Evolutionary conservation across 495 filamentous ascomycete species (phyloP).

Genomic region (Penicillium waksmanii): DNA sequence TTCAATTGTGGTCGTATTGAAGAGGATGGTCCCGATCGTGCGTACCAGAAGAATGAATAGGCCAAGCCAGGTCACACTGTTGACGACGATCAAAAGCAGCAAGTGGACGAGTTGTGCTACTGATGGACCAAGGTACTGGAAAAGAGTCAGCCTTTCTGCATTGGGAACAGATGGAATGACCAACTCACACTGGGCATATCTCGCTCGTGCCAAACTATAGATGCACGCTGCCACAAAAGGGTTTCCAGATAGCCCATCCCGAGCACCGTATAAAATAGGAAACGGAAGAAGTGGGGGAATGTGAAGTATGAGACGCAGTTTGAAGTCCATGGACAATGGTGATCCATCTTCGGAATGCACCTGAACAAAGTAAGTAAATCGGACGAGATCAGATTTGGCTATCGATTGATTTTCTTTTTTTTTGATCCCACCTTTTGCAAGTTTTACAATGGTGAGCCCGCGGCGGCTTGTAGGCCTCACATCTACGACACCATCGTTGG

Average conservation of each 20-base stretch:
- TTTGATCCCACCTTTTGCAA: constrained; percentile 63
- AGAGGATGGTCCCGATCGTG: constrained; percentile 58
- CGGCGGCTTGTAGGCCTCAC: constrained; percentile 78
- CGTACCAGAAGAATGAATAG: constrained; percentile 67
- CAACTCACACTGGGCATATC: constrained; percentile 66
- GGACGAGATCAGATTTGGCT: not conserved
- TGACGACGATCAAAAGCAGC: constrained; percentile 63
- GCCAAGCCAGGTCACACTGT: constrained; percentile 65
- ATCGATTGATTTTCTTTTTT: not conserved
- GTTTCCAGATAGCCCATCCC: constrained; percentile 67
- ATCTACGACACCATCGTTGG: constrained; percentile 84
- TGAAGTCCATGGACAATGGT: constrained; percentile 95
- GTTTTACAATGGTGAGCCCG: constrained; percentile 90
- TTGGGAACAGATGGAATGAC: not conserved
- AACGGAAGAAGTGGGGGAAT: constrained; percentile 88
- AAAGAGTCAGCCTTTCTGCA: constrained; percentile 15
- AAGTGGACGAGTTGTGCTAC: constrained; percentile 64
- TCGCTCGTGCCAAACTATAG: constrained; percentile 66
- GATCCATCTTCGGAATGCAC: constrained; percentile 97
- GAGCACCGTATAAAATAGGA: constrained; percentile 75
- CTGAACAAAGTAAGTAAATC: constrained; percentile 36
- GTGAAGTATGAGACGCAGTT: constrained; percentile 94
- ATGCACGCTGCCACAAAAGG: constrained; percentile 59
- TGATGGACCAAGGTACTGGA: constrained; percentile 76
- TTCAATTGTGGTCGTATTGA: constrained; percentile 86